These are phyloP conservation scores for Gamarada debralockiae DNA, from an alignment of 495 filamentous ascomycete species.

Conservation along the genomic window DNA sequence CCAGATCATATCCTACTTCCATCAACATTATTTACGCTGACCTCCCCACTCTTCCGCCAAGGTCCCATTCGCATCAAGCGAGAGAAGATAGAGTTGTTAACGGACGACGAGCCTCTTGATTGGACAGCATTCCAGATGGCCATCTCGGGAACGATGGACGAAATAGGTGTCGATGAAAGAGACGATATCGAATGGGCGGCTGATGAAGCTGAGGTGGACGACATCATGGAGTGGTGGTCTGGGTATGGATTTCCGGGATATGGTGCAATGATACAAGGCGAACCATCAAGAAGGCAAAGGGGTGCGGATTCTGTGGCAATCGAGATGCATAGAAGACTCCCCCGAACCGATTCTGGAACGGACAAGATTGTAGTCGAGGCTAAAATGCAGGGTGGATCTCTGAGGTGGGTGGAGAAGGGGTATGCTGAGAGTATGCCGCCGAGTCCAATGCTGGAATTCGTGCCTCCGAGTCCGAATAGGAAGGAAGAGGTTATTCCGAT, in stretches of 20 bases:
- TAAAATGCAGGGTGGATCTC: background rate
- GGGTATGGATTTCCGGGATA: conserved; percentile 34
- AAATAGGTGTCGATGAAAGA: background rate
- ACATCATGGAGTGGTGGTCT: conserved; percentile 39
- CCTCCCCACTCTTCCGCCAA: conserved; percentile 39
- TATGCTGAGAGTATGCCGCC: conserved; percentile 35
- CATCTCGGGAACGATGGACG: conserved; percentile 40
- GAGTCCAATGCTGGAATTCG: conserved; percentile 47
- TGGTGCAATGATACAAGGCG: conserved; percentile 29
- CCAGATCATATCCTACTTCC: conserved; percentile 26
- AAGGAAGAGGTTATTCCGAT: conserved; percentile 40
- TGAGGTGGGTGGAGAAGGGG: conserved; percentile 15
- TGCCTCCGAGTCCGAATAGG: background rate
- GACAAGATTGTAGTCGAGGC: background rate
- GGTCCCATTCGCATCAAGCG: conserved; percentile 40
- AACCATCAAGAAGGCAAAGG: background rate
- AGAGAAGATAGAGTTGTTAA: background rate
- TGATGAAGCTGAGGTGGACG: conserved; percentile 40
- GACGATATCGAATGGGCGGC: conserved; percentile 25
- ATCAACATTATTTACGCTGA: conserved; percentile 38
- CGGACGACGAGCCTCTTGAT: conserved; percentile 33
- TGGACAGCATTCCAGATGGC: conserved; percentile 57
- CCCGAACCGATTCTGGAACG: no score
- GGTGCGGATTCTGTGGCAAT: background rate
- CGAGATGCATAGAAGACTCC: no score